These are phyloP conservation scores for Diplodia seriata DNA, from an alignment of 2,329 filamentous ascomycete genomes.

Conservation along the genomic window DNA sequence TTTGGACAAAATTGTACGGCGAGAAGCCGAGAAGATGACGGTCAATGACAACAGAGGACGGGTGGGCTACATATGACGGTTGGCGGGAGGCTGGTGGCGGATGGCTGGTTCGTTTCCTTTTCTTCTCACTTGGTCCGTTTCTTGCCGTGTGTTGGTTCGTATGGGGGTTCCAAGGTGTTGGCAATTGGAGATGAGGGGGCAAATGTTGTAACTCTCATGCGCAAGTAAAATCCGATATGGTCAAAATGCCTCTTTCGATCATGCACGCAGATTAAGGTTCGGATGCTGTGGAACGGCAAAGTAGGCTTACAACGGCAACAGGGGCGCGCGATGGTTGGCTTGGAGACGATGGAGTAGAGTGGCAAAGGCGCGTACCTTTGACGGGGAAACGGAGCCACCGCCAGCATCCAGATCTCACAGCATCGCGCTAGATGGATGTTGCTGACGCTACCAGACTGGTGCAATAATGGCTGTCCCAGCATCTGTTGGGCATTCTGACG, in stretches of 20 bases:
- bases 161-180: constrained; percentile 28
- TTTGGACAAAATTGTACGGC: constrained; percentile 26
- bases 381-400: neutral
- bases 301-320: neutral
- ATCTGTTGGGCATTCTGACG: neutral
- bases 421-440: neutral
- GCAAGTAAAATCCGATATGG: constrained; percentile 22
- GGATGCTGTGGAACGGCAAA: neutral
- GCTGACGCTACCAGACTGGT: neutral
- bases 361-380: neutral
- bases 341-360: constrained; percentile 5
- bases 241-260: constrained; percentile 4
- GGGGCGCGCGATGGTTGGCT: constrained; percentile 6
- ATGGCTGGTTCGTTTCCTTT: constrained; percentile 13
- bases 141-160: constrained; percentile 28
- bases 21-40: neutral
- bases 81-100: constrained; percentile 12
- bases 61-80: constrained; percentile 19
- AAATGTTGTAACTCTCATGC: constrained; percentile 15
- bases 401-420: neutral
- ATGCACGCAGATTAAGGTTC: constrained; percentile 16
- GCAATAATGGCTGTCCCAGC: neutral
- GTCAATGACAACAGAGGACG: neutral
- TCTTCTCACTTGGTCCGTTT: constrained; percentile 22
- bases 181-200: constrained; percentile 29